Base-by-base conservation (phyloP, 495 filamentous ascomycete genomes). In the Pyrenopolyporus hunteri region DNA sequence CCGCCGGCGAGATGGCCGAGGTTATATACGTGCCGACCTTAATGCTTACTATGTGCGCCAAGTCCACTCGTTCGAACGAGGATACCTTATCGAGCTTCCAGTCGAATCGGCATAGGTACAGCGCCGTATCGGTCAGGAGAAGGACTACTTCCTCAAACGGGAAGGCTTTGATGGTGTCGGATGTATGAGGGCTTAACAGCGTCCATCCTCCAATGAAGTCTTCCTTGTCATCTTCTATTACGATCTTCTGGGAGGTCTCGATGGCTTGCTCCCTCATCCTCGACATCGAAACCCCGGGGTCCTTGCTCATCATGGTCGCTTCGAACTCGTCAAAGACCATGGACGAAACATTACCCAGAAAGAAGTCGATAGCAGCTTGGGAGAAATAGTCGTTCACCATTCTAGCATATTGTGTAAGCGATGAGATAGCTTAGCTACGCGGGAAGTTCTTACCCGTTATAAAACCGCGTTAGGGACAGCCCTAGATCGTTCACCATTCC, bases 301-400 rank as follows among this genome's bases (percentile, higher is more conserved):
- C 94, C 17, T 87, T 85, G 44, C 84, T 89, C 81, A 91, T 92
- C 80, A 98, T 87, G 62, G 89, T 87, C 2, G 87, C 83, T 69
- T 96, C 90, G 64, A 97, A 98, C 48, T 98, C 94, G 43, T 89
- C 86, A 62, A 97, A 97, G 4, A 96, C 89, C 11, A 84, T 78
- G 1, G 83, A 83, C 0, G 88, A 89, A 13, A 94, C 91, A 58
- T 93, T 93, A 19, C 94, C 94, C 0, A 97, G 82, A n/a, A 96
- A 80, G 65, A 90, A 97, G 73, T 98, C 94, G 62, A 97, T 96
- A 36, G 88, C 89, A 0, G 91, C 89, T 71, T 98, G 94, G 7
- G 91, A 90, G 72, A 97, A 97, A 71, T 92, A 96, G 73, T 98
- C 94, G 66, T 93, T 93, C 63, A 98, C 90, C 66, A 97, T 92